Evolutionary conservation across 148 eudicot species (phyloP).

Genomic region (Suaeda aralocaspica): DNA sequence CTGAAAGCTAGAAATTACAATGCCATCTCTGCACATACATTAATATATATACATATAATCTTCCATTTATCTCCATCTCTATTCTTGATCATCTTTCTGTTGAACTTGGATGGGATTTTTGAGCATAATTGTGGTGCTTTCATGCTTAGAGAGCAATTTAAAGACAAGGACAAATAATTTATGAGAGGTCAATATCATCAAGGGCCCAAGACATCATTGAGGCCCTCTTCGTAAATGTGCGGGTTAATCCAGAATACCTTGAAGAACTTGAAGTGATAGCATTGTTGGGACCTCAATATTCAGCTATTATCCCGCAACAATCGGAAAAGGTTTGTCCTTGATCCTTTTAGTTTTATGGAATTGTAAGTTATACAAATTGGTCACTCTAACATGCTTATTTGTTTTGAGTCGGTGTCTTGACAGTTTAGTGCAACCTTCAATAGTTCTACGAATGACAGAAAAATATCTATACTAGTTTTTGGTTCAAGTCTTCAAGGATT

Average conservation of each 20-base stretch:
- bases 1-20: not conserved
- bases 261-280: slow-evolving; percentile 2
- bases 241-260: not conserved
- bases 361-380: no score
- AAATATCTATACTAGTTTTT: no score
- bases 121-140: not conserved
- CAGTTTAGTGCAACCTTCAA: no score
- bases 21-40: not conserved
- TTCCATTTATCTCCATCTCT: no score
- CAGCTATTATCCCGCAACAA: not conserved
- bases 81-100: no score
- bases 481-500: no score
- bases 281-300: not conserved
- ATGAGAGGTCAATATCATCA: slow-evolving; percentile 6
- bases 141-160: no score
- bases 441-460: no score
- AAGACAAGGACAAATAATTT: not conserved
- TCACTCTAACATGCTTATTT: no score
- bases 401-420: no score
- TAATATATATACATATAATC: no score
- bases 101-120: not conserved
- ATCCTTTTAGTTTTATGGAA: no score
- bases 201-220: not conserved
- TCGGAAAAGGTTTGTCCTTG: not conserved
- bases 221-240: not conserved